phyloP scores from a whole-genome alignment of 2,329 filamentous ascomycete species.

The Talaromyces albobiverticillius region DNA sequence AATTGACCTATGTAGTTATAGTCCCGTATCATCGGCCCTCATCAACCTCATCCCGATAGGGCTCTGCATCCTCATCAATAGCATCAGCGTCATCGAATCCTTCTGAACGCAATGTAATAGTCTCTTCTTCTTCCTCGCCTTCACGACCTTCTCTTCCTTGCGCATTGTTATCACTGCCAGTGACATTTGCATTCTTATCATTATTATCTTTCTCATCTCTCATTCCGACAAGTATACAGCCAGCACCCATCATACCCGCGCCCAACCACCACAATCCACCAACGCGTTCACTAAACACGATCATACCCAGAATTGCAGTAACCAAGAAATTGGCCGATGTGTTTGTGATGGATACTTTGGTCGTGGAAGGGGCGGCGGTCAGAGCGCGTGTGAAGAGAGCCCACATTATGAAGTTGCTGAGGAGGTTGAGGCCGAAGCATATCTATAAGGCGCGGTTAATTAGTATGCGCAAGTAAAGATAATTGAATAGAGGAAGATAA shows the following conservation, averaged over 20 bases:
- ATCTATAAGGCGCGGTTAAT: constrained; percentile 38
- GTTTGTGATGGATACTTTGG: constrained; percentile 63
- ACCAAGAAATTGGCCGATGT: constrained; percentile 63
- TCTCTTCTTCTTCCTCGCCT: constrained; percentile 10
- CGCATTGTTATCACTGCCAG: constrained; percentile 1
- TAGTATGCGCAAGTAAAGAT: neutral
- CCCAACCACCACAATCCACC: constrained; percentile 61
- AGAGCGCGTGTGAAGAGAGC: constrained; percentile 62
- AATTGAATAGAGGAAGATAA: neutral
- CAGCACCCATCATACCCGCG: constrained; percentile 57
- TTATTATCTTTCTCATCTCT: constrained; percentile 46
- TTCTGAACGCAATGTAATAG: constrained; percentile 10
- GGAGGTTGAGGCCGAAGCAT: constrained; percentile 60
- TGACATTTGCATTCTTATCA: constrained; percentile 13
- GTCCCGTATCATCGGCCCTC: neutral
- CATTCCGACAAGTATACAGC: constrained; percentile 62
- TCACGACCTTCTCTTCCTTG: constrained; percentile 13
- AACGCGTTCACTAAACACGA: constrained; percentile 57
- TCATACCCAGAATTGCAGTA: constrained; percentile 57
- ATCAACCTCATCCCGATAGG: constrained; percentile 10
- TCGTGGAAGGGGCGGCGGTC: constrained; percentile 58
- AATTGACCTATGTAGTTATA: neutral
- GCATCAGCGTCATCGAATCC: neutral
- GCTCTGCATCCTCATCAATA: neutral
- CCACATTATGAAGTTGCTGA: constrained; percentile 65